Percentiles rank a stretch among this genome's conserved stretches.
Conservation (phyloP, 2,329 filamentous ascomycete species). For the Scytalidium lignicola region DNA sequence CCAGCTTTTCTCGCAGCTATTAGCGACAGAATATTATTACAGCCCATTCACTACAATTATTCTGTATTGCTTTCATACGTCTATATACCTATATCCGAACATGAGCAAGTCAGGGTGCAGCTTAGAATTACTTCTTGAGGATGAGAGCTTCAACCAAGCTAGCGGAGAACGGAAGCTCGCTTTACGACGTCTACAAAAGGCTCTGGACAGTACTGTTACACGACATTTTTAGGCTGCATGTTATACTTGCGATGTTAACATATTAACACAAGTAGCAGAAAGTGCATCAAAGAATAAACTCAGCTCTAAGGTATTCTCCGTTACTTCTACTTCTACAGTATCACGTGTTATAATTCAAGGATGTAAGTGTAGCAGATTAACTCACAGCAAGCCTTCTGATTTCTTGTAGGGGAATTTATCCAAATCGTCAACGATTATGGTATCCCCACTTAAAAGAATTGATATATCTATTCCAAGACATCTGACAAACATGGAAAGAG, state of each 20-base stretch:
- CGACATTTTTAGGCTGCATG: conserved; percentile 15
- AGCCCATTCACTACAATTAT: background rate
- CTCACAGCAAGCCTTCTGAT: background rate
- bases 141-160: conserved; percentile 9
- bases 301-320: background rate
- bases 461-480: background rate
- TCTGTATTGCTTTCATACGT: background rate
- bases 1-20: no score
- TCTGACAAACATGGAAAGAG: background rate
- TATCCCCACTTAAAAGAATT: background rate
- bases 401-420: background rate
- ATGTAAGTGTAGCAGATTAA: background rate
- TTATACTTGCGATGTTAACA: conserved; percentile 11
- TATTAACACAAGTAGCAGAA: conserved; percentile 3
- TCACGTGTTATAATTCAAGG: background rate
- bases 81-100: background rate
- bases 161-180: conserved; percentile 11
- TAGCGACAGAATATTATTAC: no score
- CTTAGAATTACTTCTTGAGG: background rate
- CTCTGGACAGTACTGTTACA: conserved; percentile 5
- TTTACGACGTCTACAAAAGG: conserved; percentile 9
- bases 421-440: background rate
- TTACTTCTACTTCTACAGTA: background rate
- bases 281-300: background rate
- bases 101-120: background rate